Percentiles rank a stretch among this genome's conserved stretches.
Evolutionary conservation across 345 rosid genomes (phyloP).

Genomic region (Abelmoschus esculentus): DNA sequence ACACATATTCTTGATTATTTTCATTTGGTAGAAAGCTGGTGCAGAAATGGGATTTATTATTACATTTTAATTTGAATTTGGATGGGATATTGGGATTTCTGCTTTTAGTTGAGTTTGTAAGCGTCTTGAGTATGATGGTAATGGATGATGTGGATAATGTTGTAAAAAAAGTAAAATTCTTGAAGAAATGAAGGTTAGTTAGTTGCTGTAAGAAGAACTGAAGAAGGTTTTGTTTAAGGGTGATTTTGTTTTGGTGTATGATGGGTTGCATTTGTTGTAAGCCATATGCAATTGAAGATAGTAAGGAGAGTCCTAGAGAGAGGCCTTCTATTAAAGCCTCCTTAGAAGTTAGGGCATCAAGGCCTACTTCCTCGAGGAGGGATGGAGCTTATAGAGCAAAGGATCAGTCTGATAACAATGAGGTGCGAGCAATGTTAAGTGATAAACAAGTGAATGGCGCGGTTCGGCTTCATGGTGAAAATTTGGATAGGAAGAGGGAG

Average conservation of each 20-base stretch:
- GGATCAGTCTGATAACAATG: slow-evolving; percentile 46
- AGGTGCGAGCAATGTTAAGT: slow-evolving; percentile 44
- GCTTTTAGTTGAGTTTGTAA: slow-evolving; percentile 13
- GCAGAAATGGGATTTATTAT: slow-evolving; percentile 10
- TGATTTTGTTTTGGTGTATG: slow-evolving; percentile 30
- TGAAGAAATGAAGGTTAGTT: slow-evolving; percentile 20
- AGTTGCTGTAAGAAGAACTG: slow-evolving; percentile 21
- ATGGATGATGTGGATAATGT: slow-evolving; percentile 21
- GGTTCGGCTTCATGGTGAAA: slow-evolving; percentile 43
- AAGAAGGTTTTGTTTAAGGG: slow-evolving; percentile 18
- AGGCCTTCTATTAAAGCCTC: slow-evolving; percentile 50
- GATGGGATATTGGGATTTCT: slow-evolving; percentile 8
- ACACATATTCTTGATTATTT: neutral
- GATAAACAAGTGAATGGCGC: slow-evolving; percentile 66
- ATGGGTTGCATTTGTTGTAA: slow-evolving; percentile 92
- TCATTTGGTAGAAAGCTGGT: slow-evolving; percentile 5
- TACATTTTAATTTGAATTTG: neutral
- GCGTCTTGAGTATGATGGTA: slow-evolving; percentile 18
- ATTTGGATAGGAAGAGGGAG: slow-evolving; percentile 58
- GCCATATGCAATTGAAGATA: slow-evolving; percentile 79
- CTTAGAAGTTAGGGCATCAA: slow-evolving; percentile 45
- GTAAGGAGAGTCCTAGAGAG: slow-evolving; percentile 78
- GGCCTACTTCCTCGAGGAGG: slow-evolving; percentile 62
- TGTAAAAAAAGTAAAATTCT: slow-evolving; percentile 11
- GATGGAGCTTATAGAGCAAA: slow-evolving; percentile 50